Conservation (phyloP, 2,329 filamentous ascomycete genomes). For the Remersonia thermophila region DNA sequence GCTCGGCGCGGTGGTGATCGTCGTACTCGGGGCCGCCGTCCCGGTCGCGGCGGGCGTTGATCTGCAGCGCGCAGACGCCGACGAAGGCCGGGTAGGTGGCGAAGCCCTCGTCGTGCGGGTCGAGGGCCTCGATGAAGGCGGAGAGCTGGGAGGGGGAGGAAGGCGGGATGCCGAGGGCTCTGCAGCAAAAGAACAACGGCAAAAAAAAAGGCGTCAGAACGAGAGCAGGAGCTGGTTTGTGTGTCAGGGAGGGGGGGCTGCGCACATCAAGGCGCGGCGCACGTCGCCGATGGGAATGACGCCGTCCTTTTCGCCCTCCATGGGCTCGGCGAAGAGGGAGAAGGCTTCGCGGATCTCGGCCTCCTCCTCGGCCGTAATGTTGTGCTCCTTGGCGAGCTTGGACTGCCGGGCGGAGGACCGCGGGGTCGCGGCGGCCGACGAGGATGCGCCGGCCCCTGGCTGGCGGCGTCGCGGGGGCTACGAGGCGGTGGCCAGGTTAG, state of each 20-base stretch:
- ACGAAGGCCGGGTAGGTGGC: slow-evolving; percentile 73
- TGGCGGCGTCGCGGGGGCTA: slow-evolving; percentile 44
- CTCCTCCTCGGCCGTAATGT: slow-evolving; percentile 73
- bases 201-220: slow-evolving; percentile 1
- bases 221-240: neutral
- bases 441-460: slow-evolving; percentile 17
- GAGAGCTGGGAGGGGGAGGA: slow-evolving; percentile 52
- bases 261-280: slow-evolving; percentile 60
- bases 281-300: slow-evolving; percentile 57
- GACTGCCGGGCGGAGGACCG: slow-evolving; percentile 47
- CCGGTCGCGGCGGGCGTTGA: slow-evolving; percentile 43
- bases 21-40: slow-evolving; percentile 30
- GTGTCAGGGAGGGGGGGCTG: slow-evolving; percentile 6
- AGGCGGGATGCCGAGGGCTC: slow-evolving; percentile 69
- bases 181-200: slow-evolving; percentile 22
- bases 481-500: neutral
- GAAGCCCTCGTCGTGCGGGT: slow-evolving; percentile 69
- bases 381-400: slow-evolving; percentile 85
- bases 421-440: slow-evolving; percentile 12
- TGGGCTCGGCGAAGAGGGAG: slow-evolving; percentile 62
- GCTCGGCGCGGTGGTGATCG: slow-evolving; percentile 49
- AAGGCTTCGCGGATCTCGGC: slow-evolving; percentile 86
- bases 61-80: slow-evolving; percentile 75
- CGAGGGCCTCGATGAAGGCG: slow-evolving; percentile 68
- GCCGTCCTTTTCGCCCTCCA: slow-evolving; percentile 59